phyloP scores from a whole-genome alignment of 768 basidiomycete species.

The Tulasnella sp. region DNA sequence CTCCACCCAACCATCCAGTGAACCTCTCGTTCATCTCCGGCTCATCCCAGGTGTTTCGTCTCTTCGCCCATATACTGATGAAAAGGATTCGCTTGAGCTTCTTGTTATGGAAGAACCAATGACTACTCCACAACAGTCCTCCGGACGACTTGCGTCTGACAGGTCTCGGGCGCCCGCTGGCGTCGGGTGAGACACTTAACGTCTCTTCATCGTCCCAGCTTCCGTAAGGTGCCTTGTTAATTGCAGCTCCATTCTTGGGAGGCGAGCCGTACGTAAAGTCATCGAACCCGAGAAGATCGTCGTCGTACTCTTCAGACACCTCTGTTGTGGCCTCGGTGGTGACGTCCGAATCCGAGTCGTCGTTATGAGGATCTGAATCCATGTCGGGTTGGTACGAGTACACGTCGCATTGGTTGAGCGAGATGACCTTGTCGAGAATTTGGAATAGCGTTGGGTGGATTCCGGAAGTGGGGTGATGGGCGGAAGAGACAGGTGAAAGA shows the following conservation, averaged over 20 bases:
- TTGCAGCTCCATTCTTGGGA: constrained; percentile 1
- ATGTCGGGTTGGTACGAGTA: constrained; percentile 91
- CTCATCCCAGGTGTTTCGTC: constrained; percentile 37
- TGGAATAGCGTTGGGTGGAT: constrained; percentile 87
- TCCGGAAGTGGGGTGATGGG: constrained; percentile 58
- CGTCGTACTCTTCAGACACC: constrained; percentile 51
- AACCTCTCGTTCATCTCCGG: constrained; percentile 53
- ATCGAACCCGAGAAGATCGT: constrained; percentile 72
- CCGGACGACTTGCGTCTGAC: constrained; percentile 39
- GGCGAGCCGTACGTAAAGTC: constrained; percentile 41
- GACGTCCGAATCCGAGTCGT: constrained; percentile 37
- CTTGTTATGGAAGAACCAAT: constrained; percentile 95
- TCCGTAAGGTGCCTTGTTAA: constrained; percentile 16
- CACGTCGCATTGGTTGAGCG: constrained; percentile 88
- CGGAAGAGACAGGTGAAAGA: constrained; percentile 36
- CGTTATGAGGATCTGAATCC: constrained; percentile 88
- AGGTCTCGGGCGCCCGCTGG: neutral
- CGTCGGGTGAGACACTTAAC: neutral
- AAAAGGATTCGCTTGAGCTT: constrained; percentile 90
- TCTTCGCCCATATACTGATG: constrained; percentile 86
- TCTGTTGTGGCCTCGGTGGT: constrained; percentile 31
- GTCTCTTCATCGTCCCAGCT: constrained; percentile 26
- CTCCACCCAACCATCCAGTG: constrained; percentile 71
- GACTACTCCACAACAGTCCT: constrained; percentile 88
- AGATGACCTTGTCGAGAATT: constrained; percentile 84